Evolutionary conservation across 2,329 filamentous ascomycete species (phyloP), one percentile per base, ranked within the genome.

Genomic region (Fusarium dimerum): DNA sequence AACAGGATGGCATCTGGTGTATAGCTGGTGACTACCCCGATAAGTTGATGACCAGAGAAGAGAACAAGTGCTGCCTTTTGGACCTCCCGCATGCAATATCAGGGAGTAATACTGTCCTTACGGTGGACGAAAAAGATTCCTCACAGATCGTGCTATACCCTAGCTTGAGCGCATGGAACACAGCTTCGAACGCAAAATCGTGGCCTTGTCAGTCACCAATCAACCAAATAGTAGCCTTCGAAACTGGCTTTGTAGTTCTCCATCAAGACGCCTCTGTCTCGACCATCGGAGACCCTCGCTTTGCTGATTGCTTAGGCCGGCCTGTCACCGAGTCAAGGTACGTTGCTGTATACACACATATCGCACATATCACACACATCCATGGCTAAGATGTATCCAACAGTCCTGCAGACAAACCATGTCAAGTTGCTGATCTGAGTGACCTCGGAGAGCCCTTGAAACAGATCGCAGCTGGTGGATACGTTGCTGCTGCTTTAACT

Each of bases 251-350:
- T 60, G 70, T 74, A 5, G 72, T 78, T 13, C 68, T 83, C 7
- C 68, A 76, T 2, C 50, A 72, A 1, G 63, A 73, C 11, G 77
- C 75, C n/a, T 63, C 68, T 2, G 78, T 83, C 26, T 76, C 72
- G 56, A 80, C 79, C 0, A 74, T 78, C 66, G 86, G 86, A 8
- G 85, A 89, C 59, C 70, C 76, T 43, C 78, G 86, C 15, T 86
- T 83, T 59, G 68, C 72, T 29, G 71, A 76, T 36, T 83, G 80
- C 50, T 77, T 89, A 1, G 84, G 81, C 6, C 77, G 85, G 16
- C 71, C 77, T 3, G 64, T 75, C 5, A 68, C 71, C 7, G 59
- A 66, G 3, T 65, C 71, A 6, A 70, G 62, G 72, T 79, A 61
- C 55, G 66, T 49, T n/a, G 9, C 4, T 20, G 3, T 2, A 40